A percentile compares a stretch with the other conserved stretches of the same genome.
Conservation (phyloP, 1,139 yeast species). For the Debaryomyces singareniensis region DNA sequence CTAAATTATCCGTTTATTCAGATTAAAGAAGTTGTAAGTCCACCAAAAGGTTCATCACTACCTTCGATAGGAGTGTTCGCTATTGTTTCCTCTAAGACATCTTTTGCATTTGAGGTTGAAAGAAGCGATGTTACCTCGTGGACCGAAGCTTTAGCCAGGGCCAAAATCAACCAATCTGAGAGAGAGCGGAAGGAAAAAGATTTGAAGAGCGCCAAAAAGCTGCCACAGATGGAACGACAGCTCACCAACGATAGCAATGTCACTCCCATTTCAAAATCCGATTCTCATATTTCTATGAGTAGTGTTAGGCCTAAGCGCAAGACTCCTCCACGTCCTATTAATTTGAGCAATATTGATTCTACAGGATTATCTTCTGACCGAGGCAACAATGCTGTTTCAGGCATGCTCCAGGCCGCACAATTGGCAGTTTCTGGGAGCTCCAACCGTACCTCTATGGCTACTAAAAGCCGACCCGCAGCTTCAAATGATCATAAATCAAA, state of each 20-base stretch:
- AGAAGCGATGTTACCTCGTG: constrained; percentile 46
- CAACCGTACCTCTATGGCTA: constrained; percentile 27
- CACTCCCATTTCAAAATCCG: too few relatives aligned
- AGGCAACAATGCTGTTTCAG: constrained; percentile 15
- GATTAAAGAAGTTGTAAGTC: constrained; percentile 47
- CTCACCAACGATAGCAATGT: too few relatives aligned
- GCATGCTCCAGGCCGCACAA: constrained; percentile 38
- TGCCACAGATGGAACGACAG: too few relatives aligned
- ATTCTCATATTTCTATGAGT: not conserved
- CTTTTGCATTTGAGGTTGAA: constrained; percentile 55
- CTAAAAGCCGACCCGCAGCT: constrained; percentile 17
- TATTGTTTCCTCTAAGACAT: constrained; percentile 38
- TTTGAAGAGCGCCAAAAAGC: not conserved
- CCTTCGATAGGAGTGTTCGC: constrained; percentile 48
- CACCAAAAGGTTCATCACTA: constrained; percentile 19
- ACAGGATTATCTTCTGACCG: constrained; percentile 25
- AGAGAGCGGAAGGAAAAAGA: constrained; percentile 19
- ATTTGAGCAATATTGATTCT: constrained; percentile 18
- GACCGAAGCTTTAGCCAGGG: constrained; percentile 49
- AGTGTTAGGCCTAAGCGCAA: constrained; percentile 18
- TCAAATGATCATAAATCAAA: constrained; percentile 1
- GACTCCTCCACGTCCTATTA: constrained; percentile 23
- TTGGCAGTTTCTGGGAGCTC: constrained; percentile 35
- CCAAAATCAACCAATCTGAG: constrained; percentile 44
- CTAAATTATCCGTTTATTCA: constrained; percentile 42